These are phyloP conservation scores for Chalciporus chontae DNA, from an alignment of 768 basidiomycete genomes.

Conservation along the genomic window DNA sequence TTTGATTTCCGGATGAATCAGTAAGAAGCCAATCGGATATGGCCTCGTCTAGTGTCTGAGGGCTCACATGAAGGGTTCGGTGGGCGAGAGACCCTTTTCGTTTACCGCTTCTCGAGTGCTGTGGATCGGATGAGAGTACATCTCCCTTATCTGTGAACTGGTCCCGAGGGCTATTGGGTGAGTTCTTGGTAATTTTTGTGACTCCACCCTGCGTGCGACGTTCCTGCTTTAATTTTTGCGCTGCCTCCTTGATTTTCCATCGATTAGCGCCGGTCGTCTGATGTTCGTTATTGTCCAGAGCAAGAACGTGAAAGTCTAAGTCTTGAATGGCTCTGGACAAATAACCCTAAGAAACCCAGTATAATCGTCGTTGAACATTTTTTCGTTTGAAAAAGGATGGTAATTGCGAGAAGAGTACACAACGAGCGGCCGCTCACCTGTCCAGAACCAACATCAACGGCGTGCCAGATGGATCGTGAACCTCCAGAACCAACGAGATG, in stretches of 20 bases:
- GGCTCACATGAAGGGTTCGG: slow-evolving; percentile 52
- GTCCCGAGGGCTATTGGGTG: background rate
- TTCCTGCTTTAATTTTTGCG: slow-evolving; percentile 15
- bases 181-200: background rate
- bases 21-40: slow-evolving; percentile 51
- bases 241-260: slow-evolving; percentile 33
- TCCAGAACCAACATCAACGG: slow-evolving; percentile 74
- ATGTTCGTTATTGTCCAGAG: slow-evolving; percentile 57
- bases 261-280: slow-evolving; percentile 58
- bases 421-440: slow-evolving; percentile 41
- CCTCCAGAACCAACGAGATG: slow-evolving; percentile 29
- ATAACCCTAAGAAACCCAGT: slow-evolving; percentile 45
- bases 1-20: slow-evolving; percentile 8
- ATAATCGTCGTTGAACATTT: background rate
- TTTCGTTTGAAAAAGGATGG: background rate
- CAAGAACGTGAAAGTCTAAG: slow-evolving; percentile 49
- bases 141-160: background rate
- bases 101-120: background rate
- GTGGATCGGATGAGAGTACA: background rate
- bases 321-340: slow-evolving; percentile 49
- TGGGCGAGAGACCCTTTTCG: slow-evolving; percentile 45
- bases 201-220: slow-evolving; percentile 4
- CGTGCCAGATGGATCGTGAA: slow-evolving; percentile 34
- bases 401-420: background rate
- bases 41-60: slow-evolving; percentile 41